Percentiles rank a stretch among this genome's conserved stretches.
Conservation (phyloP, 805 yeast genomes). For the Ogataea methanolica region DNA sequence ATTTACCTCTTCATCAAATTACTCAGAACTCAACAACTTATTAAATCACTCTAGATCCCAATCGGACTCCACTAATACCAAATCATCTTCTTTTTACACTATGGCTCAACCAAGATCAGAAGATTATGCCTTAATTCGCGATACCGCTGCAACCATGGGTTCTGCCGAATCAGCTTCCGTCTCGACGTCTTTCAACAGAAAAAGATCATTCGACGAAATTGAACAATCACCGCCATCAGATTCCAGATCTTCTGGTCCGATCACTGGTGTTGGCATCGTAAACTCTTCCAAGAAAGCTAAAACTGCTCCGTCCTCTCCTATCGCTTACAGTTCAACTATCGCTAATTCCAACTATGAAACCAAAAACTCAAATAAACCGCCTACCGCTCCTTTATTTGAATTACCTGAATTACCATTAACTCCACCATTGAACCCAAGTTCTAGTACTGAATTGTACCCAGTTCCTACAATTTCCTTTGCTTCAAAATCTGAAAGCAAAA, state of each 20-base stretch:
- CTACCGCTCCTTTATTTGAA: constrained; percentile 19
- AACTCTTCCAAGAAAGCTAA: constrained; percentile 19
- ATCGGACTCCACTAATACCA: constrained; percentile 27
- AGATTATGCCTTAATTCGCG: constrained; percentile 9
- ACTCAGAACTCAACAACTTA: constrained; percentile 6
- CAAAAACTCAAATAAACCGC: constrained; percentile 3
- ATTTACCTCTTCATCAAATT: constrained; percentile 13
- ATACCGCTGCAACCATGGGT: constrained; percentile 1
- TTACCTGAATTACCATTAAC: constrained; percentile 22
- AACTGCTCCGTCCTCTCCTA: constrained; percentile 30
- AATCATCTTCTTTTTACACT: constrained; percentile 19
- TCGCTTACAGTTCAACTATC: constrained; percentile 3
- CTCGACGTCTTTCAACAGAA: constrained; percentile 1
- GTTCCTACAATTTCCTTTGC: constrained; percentile 6
- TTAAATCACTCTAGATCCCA: constrained; percentile 28
- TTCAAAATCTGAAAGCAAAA: neutral
- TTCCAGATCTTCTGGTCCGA: neutral
- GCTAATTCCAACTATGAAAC: neutral
- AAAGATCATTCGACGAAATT: constrained; percentile 12
- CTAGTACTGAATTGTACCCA: constrained; percentile 14
- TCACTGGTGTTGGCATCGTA: neutral
- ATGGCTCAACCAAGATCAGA: constrained; percentile 24
- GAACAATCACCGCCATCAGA: neutral
- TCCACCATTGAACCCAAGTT: constrained; percentile 19
- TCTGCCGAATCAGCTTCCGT: constrained; percentile 1